These are phyloP conservation scores for Agapanthus africanus DNA, from an alignment of 106 monocot genomes.

Conservation along the genomic window DNA sequence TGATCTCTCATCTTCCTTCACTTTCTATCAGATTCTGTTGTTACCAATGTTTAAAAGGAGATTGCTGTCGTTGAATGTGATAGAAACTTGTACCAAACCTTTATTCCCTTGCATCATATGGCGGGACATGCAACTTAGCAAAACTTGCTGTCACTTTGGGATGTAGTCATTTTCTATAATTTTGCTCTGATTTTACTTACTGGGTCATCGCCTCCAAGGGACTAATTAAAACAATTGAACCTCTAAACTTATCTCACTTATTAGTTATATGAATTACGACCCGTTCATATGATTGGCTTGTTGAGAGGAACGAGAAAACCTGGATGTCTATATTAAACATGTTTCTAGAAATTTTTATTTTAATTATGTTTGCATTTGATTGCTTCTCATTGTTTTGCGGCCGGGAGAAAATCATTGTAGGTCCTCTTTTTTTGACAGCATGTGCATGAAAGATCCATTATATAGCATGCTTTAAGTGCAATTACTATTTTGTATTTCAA, in stretches of 20 bases:
- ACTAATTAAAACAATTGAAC: too few relatives aligned
- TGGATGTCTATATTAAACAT: too few relatives aligned
- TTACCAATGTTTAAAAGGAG: too few relatives aligned
- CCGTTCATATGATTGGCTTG: not conserved
- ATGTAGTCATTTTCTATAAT: not conserved
- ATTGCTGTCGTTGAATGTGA: too few relatives aligned
- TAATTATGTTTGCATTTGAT: not conserved
- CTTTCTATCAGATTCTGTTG: too few relatives aligned
- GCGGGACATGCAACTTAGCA: too few relatives aligned
- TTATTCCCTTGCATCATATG: too few relatives aligned
- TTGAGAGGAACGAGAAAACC: too few relatives aligned
- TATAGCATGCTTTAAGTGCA: not conserved
- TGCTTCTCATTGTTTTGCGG: not conserved
- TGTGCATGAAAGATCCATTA: not conserved
- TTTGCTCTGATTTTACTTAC: not conserved
- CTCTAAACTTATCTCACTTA: not conserved
- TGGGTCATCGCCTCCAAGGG: too few relatives aligned
- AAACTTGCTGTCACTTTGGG: not conserved
- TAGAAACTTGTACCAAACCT: too few relatives aligned
- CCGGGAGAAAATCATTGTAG: not conserved
- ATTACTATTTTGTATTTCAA: not conserved
- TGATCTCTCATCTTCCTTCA: too few relatives aligned
- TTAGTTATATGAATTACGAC: not conserved
- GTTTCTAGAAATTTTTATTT: not conserved
- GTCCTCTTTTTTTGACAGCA: not conserved